Base-by-base conservation (phyloP, 2,329 filamentous ascomycete genomes). In the Ascosphaera acerosa region DNA sequence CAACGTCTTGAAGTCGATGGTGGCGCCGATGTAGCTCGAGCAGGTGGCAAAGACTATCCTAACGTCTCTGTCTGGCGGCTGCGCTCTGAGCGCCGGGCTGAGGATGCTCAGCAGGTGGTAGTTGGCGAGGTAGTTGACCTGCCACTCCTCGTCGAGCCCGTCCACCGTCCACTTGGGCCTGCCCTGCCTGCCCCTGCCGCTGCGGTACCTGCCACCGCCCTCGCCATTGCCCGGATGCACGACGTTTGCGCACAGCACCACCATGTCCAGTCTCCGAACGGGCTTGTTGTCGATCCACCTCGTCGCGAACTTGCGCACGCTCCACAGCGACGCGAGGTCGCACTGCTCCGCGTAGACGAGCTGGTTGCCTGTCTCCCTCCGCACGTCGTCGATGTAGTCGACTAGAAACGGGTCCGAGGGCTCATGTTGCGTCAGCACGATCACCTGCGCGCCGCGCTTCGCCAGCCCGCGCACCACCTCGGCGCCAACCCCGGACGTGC, bases 271-370 rank as follows among this genome's bases (percentile, higher is more conserved):
- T 30, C 89, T 63, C 34, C 89, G 64, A 6, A 82, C 78, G 2
- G 87, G 84, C 15, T 76, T 67, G 50, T 92, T 94, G 51, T 97
- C 84, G 40, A 97, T 80, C 84, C 89, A 97, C 57, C 80, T 84
- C 0, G 87, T 97, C 9, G 87, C 87, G 49, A 97, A 97, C 38
- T 72, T 64, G 23, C 87, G 76, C 42, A 97, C 73, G 49, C 77
- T 89, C 49, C 91, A 70, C n/a, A 97, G 59, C 10, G 75, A 84
- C 9, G 73, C 57, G 17, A 97, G 66, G 46, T 97, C 81, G 42
- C 91, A 80, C 53, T 91, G 77, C 51, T 97, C 87, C 36, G 87
- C 81, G 44, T 90, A 94, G 41, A 97, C 78, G 45, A 97, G 62
- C 35, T 82, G 62, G 53, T 94, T 94, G 18, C 66, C 63, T 5